A percentile compares a stretch with the other conserved stretches of the same genome.
phyloP scores from a whole-genome alignment of 164 flowering plant species.

The Warburgia ugandensis region DNA sequence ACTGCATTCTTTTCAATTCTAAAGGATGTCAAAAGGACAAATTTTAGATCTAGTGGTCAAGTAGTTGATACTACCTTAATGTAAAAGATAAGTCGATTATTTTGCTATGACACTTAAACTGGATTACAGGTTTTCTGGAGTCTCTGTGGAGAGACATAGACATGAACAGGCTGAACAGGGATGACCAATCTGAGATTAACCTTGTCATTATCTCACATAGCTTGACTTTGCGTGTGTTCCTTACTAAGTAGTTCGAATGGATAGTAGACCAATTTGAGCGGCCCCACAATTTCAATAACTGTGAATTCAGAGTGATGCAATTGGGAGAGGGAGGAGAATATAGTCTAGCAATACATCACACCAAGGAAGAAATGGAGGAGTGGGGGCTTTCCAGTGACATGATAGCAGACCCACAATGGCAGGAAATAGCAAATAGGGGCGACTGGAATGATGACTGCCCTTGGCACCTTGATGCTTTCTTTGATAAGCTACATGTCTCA shows the following conservation, averaged over 20 bases:
- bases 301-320: slow-evolving; percentile 75
- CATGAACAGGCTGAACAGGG: slow-evolving; percentile 59
- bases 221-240: slow-evolving; percentile 69
- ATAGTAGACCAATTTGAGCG: slow-evolving; percentile 87
- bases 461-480: slow-evolving; percentile 64
- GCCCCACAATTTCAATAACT: slow-evolving; percentile 62
- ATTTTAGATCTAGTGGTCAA: too few species aligned
- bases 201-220: slow-evolving; percentile 77
- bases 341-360: slow-evolving; percentile 77
- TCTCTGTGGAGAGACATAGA: slow-evolving; percentile 95
- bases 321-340: slow-evolving; percentile 86
- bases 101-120: too few species aligned
- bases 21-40: too few species aligned
- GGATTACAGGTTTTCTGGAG: slow-evolving; percentile 76
- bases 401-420: slow-evolving; percentile 84
- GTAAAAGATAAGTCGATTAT: too few species aligned
- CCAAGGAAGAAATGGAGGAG: slow-evolving; percentile 56
- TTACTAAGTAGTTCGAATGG: slow-evolving; percentile 99
- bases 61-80: too few species aligned
- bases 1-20: too few species aligned
- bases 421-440: slow-evolving; percentile 43
- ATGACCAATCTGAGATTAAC: slow-evolving; percentile 42
- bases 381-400: slow-evolving; percentile 89
- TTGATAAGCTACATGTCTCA: slow-evolving; percentile 46
- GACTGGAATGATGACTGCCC: slow-evolving; percentile 53